Conservation (phyloP, 2,329 filamentous ascomycete genomes). For the Penicillium sp. region DNA sequence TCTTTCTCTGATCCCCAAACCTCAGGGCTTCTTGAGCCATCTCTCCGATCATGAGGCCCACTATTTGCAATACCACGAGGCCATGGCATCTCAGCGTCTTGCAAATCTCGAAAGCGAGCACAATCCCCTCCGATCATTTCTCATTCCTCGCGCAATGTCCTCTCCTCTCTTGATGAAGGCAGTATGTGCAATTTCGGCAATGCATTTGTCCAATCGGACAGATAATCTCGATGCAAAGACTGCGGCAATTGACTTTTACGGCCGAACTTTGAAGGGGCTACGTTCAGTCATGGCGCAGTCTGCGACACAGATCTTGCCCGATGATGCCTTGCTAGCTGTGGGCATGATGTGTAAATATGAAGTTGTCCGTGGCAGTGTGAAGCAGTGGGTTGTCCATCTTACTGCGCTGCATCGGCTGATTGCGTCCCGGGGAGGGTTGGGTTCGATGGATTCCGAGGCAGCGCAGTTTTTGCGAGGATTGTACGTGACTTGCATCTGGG, state of each 20-base stretch:
- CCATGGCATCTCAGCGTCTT: constrained; percentile 37
- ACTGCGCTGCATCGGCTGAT: constrained; percentile 38
- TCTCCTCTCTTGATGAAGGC: constrained; percentile 42
- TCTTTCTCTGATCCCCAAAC: constrained; percentile 17
- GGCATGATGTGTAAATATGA: constrained; percentile 44
- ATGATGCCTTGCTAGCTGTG: constrained; percentile 38
- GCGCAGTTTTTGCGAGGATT: constrained; percentile 38
- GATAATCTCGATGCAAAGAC: constrained; percentile 27
- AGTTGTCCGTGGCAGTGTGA: constrained; percentile 41
- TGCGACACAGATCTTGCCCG: constrained; percentile 23
- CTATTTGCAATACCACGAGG: constrained; percentile 43
- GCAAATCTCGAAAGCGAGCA: constrained; percentile 41
- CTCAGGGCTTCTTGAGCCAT: constrained; percentile 26
- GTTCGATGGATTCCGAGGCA: constrained; percentile 32
- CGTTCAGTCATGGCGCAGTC: constrained; percentile 29
- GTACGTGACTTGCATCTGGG: constrained; percentile 23
- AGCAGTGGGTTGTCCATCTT: constrained; percentile 42
- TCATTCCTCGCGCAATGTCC: constrained; percentile 41
- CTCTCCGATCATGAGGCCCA: constrained; percentile 35
- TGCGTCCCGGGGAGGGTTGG: constrained; percentile 36
- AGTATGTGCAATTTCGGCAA: constrained; percentile 41
- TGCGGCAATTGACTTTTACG: constrained; percentile 38
- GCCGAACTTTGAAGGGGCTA: constrained; percentile 36
- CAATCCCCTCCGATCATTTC: constrained; percentile 38
- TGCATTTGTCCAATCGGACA: constrained; percentile 39